Evolutionary conservation across 371 early-diverging fungal genomes (phyloP), one percentile per base, ranked within the genome.

Genomic region (Basidiobolus heterosporus): DNA sequence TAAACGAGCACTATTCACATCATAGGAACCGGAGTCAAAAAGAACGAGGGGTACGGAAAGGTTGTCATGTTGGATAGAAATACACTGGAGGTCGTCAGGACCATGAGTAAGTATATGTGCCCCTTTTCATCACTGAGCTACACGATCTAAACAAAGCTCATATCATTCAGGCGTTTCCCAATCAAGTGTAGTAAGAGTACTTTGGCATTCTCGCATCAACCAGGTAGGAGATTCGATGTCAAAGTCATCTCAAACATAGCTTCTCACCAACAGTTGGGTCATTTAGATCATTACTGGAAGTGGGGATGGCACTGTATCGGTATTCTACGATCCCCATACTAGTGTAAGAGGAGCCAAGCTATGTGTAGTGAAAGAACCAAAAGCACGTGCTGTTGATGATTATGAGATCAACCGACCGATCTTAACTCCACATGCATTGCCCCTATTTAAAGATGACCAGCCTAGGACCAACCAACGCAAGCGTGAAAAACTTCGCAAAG

Each of bases 121-220:
- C 37, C 4, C 15, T 44, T n/a, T 23, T 0, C 41, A 20, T 30
- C 4, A 23, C 23, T 13, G 11, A 40, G 15, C 2, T 40, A 13
- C 7, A 38, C 38, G 36, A n/a, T 22, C 39, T 52, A 6, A 35
- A 20, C 37, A 20, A 11, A 39, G 46, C 36, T 2, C 35, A 11
- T 5, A 44, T 22, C 20, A 22, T 11, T 38, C 45, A 66, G 68
- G 59, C 57, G 66, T 72, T 11, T 59, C 70, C 0, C 58, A 72
- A 54, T 70, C 75, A 4, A 82, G 78, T 49, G 84, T 85, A 0
- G 77, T 90, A 16, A 64, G 71, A 9, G 78, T 88, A 7, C 50
- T 78, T 17, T 95, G 96, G 96, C 86, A 90, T 55, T 73, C 82
- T 14, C 72, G 68, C 30, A 64, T 91, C 57, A 87, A 93, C 53